Percentiles rank a stretch among this genome's conserved stretches.
phyloP scores from a whole-genome alignment of 345 rosid species.

The Tarenaya hassleriana region DNA sequence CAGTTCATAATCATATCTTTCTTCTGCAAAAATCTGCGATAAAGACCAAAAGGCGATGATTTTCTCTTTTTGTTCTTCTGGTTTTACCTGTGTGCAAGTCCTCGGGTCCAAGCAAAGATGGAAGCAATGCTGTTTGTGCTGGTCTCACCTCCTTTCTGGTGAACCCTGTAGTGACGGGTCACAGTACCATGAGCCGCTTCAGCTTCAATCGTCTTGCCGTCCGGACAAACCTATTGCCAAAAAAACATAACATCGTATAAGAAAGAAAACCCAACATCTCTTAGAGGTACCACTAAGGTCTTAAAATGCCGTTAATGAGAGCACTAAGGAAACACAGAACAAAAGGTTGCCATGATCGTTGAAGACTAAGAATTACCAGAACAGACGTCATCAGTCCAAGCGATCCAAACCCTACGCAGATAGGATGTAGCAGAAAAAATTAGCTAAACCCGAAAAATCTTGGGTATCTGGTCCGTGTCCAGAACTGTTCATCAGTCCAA shows the following conservation, averaged over 20 bases:
- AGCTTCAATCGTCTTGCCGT: conserved; percentile 96
- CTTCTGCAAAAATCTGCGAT: background rate
- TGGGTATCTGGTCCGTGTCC: too few species aligned
- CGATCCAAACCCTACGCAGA: conserved; percentile 73
- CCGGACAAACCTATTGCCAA: conserved; percentile 88
- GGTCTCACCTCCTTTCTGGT: conserved; percentile 98
- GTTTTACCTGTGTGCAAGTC: conserved; percentile 89
- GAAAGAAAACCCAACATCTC: conserved; percentile 9
- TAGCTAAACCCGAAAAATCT: too few species aligned
- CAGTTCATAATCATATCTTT: background rate
- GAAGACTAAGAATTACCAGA: conserved; percentile 42
- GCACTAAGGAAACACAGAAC: conserved; percentile 7
- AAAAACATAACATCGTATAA: conserved; percentile 15
- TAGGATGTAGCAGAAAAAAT: conserved; percentile 10
- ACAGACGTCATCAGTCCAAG: conserved; percentile 97
- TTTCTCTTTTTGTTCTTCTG: background rate
- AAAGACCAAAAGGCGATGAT: background rate
- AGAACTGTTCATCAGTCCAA: too few species aligned
- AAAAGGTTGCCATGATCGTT: background rate
- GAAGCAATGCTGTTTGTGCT: conserved; percentile 99
- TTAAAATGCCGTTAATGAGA: background rate
- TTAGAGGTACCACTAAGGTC: background rate
- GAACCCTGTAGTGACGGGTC: conserved; percentile 92
- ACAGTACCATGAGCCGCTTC: conserved; percentile 99
- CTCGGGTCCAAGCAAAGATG: conserved; percentile 96